These are phyloP conservation scores for Dentipellis sp. DNA, from an alignment of 768 basidiomycete genomes.

Conservation along the genomic window DNA sequence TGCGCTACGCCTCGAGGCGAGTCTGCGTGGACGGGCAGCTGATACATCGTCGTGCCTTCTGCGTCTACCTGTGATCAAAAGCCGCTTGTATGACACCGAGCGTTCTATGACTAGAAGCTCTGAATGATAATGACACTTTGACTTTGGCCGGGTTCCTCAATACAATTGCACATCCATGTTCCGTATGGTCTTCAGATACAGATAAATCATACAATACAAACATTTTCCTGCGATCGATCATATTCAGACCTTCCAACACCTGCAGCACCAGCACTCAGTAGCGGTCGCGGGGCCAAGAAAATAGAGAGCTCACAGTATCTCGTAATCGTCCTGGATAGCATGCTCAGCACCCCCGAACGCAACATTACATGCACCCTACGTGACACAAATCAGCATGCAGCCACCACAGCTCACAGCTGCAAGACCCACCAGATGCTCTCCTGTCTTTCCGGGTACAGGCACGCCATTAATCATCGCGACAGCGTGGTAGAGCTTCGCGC, in stretches of 20 bases:
- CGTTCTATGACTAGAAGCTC: too few relatives aligned
- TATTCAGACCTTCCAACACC: slow-evolving; percentile 27
- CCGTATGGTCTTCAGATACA: too few relatives aligned
- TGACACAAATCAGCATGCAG: background rate
- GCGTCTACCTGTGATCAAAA: too few relatives aligned
- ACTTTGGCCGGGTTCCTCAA: too few relatives aligned
- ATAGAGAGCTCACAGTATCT: slow-evolving; percentile 29
- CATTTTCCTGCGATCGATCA: too few relatives aligned
- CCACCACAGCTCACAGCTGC: background rate
- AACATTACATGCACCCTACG: slow-evolving; percentile 33
- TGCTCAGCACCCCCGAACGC: slow-evolving; percentile 31
- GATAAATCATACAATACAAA: too few relatives aligned
- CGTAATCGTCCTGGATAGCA: slow-evolving; percentile 29
- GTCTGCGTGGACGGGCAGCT: background rate
- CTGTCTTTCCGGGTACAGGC: slow-evolving; percentile 67
- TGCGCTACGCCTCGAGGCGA: slow-evolving; percentile 49
- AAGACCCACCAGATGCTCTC: slow-evolving; percentile 50
- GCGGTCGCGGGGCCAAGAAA: background rate
- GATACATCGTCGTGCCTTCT: background rate
- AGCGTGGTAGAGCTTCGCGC: slow-evolving; percentile 61
- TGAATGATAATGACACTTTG: too few relatives aligned
- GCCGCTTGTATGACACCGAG: too few relatives aligned
- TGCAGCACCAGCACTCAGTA: slow-evolving; percentile 10
- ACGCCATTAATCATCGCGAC: slow-evolving; percentile 40
- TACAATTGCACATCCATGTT: too few relatives aligned